phyloP scores from a whole-genome alignment of 2,329 filamentous ascomycete species.

The Aspergillus oerlinghausenensis region DNA sequence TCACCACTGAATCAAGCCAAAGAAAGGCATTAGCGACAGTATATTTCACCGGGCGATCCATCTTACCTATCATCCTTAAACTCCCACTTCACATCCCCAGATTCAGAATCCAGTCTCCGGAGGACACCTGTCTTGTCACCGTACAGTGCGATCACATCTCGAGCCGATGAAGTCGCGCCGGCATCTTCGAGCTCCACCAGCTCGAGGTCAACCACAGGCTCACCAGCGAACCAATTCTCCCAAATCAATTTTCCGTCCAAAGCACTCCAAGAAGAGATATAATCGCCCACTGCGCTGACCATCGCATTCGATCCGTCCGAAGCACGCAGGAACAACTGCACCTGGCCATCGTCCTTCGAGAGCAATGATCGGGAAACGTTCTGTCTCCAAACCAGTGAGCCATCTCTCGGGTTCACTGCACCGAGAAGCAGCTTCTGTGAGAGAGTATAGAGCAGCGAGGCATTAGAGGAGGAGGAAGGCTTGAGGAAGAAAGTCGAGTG shows the following conservation, averaged over 20 bases:
- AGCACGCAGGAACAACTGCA: conserved; percentile 55
- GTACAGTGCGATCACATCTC: conserved; percentile 66
- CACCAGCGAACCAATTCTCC: conserved; percentile 58
- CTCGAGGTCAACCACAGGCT: conserved; percentile 53
- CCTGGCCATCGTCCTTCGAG: conserved; percentile 13
- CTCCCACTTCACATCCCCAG: conserved; percentile 75
- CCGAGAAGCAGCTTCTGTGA: conserved; percentile 80
- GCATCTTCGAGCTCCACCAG: conserved; percentile 66
- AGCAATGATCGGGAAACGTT: conserved; percentile 51
- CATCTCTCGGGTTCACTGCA: conserved; percentile 83
- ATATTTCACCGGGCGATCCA: not conserved
- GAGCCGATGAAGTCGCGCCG: conserved; percentile 38
- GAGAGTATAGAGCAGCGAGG: conserved; percentile 84
- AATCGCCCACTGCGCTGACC: conserved; percentile 65
- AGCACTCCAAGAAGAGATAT: conserved; percentile 78
- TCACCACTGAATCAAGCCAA: conserved; percentile 52
- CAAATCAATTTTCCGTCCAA: conserved; percentile 74
- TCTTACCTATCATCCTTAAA: conserved; percentile 57
- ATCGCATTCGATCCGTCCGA: conserved; percentile 75
- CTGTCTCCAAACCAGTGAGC: conserved; percentile 82
- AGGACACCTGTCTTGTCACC: conserved; percentile 55
- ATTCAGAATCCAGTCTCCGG: conserved; percentile 66
- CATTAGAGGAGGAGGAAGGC: conserved; percentile 74
- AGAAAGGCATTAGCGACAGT: conserved; percentile 15
- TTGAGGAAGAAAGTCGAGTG: conserved; percentile 93